Evolutionary conservation across 1,284 basidiomycete species (phyloP), one percentile per base, ranked within the genome.

Genomic region (Moesziomyces parantarcticus): DNA sequence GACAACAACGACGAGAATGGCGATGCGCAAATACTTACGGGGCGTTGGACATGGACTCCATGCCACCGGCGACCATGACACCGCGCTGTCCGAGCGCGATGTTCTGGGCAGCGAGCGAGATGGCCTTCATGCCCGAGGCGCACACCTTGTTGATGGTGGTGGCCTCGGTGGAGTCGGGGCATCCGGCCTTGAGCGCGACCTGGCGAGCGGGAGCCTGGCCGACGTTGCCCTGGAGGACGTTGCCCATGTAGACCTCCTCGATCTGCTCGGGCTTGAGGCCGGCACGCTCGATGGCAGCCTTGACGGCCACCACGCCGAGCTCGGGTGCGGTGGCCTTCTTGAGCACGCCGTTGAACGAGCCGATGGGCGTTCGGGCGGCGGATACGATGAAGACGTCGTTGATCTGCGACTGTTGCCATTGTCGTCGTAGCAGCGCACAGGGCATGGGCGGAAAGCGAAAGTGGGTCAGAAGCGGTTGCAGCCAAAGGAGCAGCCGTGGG

Each of bases 171-270:
- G 88, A 88, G 22, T 90, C 85, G 72, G 89, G 90, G 84, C 97
- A 83, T 1, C 96, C 96, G 23, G 96, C 94, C 85, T 96, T 94
- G 61, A 99, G 90, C n/a, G 78, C 84, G 52, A 85, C 85, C 77
- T 86, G 85, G 44, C 85, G 76, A n/a, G 85, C 85, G 20, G 85
- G 85, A 21, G 82, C 78, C 78, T 86, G 85, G 7, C 85, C 85
- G 18, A 85, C 78, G 55, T 81, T 82, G 25, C 75, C 85, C 73
- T 86, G 85, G 40, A 86, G 77, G 23, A 86, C 85, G 53, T 99
- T 95, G 76, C 97, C 97, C 84, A 98, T 92, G 89, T 92, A 98
- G 80, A 97, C 87, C 86, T 99, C 97, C 86, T 99, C 94, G 48
- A 94, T 90, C 70, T 89, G 85, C 9, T 90, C 87, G 18, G 95